These are phyloP conservation scores for Citrus trifoliata DNA, from an alignment of 345 rosid genomes.

Conservation along the genomic window DNA sequence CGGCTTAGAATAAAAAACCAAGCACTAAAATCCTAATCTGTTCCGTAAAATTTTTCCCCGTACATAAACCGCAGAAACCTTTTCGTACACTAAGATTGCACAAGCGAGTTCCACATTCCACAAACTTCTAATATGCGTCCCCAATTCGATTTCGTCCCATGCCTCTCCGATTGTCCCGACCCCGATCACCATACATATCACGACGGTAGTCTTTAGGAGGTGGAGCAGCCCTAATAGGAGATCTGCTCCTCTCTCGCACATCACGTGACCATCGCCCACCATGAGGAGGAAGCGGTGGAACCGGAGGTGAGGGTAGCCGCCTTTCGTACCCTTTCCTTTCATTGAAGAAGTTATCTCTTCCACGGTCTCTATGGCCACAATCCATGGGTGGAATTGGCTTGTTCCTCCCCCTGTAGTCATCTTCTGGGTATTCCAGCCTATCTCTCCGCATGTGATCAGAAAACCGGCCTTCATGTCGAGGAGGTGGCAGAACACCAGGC, in stretches of 20 bases:
- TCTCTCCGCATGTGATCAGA: constrained; percentile 54
- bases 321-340: constrained; percentile 61
- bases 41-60: neutral
- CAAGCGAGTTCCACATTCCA: neutral
- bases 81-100: neutral
- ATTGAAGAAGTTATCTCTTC: constrained; percentile 44
- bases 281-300: constrained; percentile 34
- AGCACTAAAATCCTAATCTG: constrained; percentile 6
- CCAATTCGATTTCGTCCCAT: constrained; percentile 52
- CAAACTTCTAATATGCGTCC: constrained; percentile 31
- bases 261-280: constrained; percentile 62
- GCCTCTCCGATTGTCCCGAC: constrained; percentile 51
- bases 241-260: constrained; percentile 77
- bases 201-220: constrained; percentile 50
- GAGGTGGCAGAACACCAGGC: constrained; percentile 45
- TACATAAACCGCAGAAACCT: neutral
- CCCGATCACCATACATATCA: constrained; percentile 52
- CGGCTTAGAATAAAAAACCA: neutral
- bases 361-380: constrained; percentile 59
- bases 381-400: constrained; percentile 49
- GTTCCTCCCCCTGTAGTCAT: constrained; percentile 56
- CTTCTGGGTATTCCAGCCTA: constrained; percentile 49
- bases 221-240: constrained; percentile 53
- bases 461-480: constrained; percentile 63
- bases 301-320: constrained; percentile 44